phyloP scores from a whole-genome alignment of 331 rosid species.

The Spiraea crenata region DNA sequence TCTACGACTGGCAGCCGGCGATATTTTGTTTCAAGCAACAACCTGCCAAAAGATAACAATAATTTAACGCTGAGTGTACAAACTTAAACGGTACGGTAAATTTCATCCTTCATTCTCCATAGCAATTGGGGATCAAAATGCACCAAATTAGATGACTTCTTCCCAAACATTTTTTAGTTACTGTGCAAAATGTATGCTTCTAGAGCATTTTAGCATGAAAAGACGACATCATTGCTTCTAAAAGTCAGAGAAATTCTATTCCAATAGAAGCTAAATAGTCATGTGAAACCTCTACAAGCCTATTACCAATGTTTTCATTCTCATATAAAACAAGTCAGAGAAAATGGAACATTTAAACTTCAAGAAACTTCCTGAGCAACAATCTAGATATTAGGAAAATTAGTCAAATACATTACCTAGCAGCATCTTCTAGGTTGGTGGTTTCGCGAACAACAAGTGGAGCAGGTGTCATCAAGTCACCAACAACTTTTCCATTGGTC shows the following conservation, averaged over 20 bases:
- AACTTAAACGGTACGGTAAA: too few relatives aligned
- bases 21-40: slow-evolving; percentile 87
- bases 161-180: neutral
- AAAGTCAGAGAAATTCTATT: neutral
- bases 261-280: neutral
- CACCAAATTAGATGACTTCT: too few relatives aligned
- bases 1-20: slow-evolving; percentile 95
- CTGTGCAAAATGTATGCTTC: neutral
- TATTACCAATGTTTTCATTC: neutral
- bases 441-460: slow-evolving; percentile 81
- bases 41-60: slow-evolving; percentile 39
- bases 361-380: neutral
- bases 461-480: slow-evolving; percentile 85
- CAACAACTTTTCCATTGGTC: slow-evolving; percentile 80
- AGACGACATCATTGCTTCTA: neutral
- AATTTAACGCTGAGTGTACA: slow-evolving; percentile 4
- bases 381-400: neutral
- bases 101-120: too few relatives aligned
- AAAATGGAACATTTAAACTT: neutral
- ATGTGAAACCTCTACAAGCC: neutral
- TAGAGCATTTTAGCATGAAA: neutral
- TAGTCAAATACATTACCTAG: slow-evolving; percentile 49
- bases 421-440: slow-evolving; percentile 82
- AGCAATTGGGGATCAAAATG: neutral
- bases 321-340: neutral